Base-by-base conservation (phyloP, 2,329 filamentous ascomycete genomes). In the Trichoderma hamatum region DNA sequence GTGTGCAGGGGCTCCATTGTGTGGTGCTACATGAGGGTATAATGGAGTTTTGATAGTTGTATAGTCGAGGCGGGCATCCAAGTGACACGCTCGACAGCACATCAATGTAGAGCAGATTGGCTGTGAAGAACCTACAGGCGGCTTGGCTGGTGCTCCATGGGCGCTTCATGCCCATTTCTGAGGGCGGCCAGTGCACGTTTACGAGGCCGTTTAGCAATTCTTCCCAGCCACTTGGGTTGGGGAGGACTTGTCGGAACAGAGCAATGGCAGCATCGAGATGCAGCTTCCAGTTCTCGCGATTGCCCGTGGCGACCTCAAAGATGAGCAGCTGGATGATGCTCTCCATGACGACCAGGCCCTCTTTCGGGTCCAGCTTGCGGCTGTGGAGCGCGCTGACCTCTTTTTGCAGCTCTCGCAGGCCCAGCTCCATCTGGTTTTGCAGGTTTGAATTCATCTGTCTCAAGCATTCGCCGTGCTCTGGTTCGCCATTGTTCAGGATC, bases 261-360 rank as follows among this genome's bases (percentile, higher is more conserved):
- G 81, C 80, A 60, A 84, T 75, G 51, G 84, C 84, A 2, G 83
- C 85, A 73, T 82, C 81, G 32, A 83, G 82, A 73, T 85, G 86
- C 73, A 82, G 79, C 67, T 82, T 83, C 80, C 81, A 86, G 73
- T 84, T 84, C 2, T 81, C 78, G 61, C 82, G 83, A 70, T 81
- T 82, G 55, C 77, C 79, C 3, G 80, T 80, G 9, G 80, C 78
- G 24, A 84, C 78, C 74, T 88, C 85, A 70, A 87, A 87, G 69
- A 84, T 81, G 63, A 86, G 81, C 67, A 88, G 80, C 73, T 87
- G 85, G 39, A 86, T 74, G 72, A 87, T 83, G 73, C 82, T 82
- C 73, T 85, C 82, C 73, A 88, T 79, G 24, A 85, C 80, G 9
- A 77, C 74, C 19, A 83, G 76, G 11, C 78, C 75, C 28, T 79